A percentile compares a stretch with the other conserved stretches of the same genome.
These are phyloP conservation scores for Margaritispora aquatica DNA, from an alignment of 495 filamentous ascomycete species.

Conservation along the genomic window DNA sequence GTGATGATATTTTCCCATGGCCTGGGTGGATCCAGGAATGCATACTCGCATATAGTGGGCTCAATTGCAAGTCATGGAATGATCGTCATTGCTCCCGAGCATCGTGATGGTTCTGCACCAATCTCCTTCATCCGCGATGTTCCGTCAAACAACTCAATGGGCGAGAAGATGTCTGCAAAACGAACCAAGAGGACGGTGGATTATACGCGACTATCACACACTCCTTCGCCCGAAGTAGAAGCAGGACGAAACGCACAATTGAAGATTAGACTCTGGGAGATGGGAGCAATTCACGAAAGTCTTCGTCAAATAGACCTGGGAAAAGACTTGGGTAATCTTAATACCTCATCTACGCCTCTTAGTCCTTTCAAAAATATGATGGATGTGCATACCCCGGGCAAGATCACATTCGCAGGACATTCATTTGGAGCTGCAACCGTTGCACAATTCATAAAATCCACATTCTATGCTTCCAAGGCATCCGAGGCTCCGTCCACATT, in stretches of 20 bases:
- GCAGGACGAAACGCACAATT: constrained; percentile 58
- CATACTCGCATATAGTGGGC: constrained; percentile 67
- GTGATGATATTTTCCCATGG: constrained; percentile 79
- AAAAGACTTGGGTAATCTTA: constrained; percentile 36
- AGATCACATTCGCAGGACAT: constrained; percentile 66
- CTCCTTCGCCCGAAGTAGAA: constrained; percentile 47
- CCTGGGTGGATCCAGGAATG: constrained; percentile 64
- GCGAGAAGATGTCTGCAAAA: constrained; percentile 27
- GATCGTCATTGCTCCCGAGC: constrained; percentile 69
- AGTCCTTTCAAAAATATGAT: constrained; percentile 45
- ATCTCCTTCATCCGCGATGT: constrained; percentile 52
- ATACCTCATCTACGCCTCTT: constrained; percentile 41
- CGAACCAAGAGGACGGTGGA: constrained; percentile 30
- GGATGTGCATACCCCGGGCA: constrained; percentile 61
- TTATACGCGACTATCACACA: constrained; percentile 47
- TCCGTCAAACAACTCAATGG: constrained; percentile 28
- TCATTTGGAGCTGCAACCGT: constrained; percentile 68
- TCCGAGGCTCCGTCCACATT: constrained; percentile 19
- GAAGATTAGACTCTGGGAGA: constrained; percentile 65
- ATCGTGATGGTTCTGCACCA: constrained; percentile 67
- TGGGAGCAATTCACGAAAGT: constrained; percentile 56
- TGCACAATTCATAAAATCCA: constrained; percentile 66
- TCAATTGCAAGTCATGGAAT: constrained; percentile 69
- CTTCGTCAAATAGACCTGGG: constrained; percentile 55
- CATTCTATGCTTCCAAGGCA: constrained; percentile 45